Conservation (phyloP, 805 yeast genomes). For the Danielia reshetovae region DNA sequence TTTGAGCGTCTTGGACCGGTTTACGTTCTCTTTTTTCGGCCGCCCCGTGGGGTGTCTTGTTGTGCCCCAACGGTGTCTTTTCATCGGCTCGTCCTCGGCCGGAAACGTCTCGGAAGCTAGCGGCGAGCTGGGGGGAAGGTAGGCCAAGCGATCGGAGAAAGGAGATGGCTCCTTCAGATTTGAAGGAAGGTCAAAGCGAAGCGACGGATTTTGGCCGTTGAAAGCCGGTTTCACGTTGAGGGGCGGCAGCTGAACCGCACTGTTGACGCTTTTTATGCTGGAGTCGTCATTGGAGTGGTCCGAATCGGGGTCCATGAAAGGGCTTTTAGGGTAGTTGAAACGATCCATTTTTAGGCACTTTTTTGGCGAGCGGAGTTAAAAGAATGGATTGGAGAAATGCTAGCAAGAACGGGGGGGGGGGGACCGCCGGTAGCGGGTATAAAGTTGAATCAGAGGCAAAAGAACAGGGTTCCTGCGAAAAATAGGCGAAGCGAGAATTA, state of each 20-base stretch:
- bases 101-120: conserved; percentile 8
- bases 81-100: conserved; percentile 41
- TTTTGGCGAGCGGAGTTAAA: too few species aligned
- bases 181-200: conserved; percentile 30
- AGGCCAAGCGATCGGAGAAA: conserved; percentile 21
- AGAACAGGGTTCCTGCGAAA: too few species aligned
- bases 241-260: conserved; percentile 18
- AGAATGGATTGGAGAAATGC: too few species aligned
- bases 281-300: conserved; percentile 6
- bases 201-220: conserved; percentile 19
- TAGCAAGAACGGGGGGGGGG: too few species aligned
- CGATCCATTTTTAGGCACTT: conserved; percentile 9
- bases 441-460: too few species aligned
- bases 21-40: conserved; percentile 46
- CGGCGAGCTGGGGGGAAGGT: conserved; percentile 11
- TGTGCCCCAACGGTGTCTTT: conserved; percentile 88
- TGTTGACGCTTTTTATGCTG: conserved; percentile 5
- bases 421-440: too few species aligned
- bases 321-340: conserved; percentile 15
- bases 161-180: conserved; percentile 20
- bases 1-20: conserved; percentile 58
- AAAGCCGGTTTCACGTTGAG: conserved; percentile 17
- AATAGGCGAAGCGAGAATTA: too few species aligned
- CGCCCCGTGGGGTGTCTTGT: conserved; percentile 70
- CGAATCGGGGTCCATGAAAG: conserved; percentile 11